A percentile compares a stretch with the other conserved stretches of the same genome.
phyloP scores from a whole-genome alignment of 495 filamentous ascomycete species.

The Aspergillus funiculosus region DNA sequence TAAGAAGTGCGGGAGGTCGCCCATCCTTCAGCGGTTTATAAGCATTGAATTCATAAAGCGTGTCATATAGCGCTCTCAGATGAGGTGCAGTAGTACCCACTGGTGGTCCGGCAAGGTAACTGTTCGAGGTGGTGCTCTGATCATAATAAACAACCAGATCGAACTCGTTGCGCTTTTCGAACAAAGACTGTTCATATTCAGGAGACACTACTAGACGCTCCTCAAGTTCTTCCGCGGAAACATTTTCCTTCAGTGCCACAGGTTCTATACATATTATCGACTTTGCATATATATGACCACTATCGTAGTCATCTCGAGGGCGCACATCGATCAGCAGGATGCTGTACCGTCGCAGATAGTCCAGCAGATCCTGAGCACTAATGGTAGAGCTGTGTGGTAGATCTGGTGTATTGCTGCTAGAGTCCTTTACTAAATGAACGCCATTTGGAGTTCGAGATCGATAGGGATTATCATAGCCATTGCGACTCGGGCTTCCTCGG shows the following conservation, averaged over 20 bases:
- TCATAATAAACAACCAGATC: constrained; percentile 92
- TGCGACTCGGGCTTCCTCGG: constrained; percentile 34
- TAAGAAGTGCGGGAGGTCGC: constrained; percentile 65
- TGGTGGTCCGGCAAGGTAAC: constrained; percentile 43
- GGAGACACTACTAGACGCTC: constrained; percentile 79
- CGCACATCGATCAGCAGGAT: constrained; percentile 85
- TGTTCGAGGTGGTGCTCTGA: constrained; percentile 52
- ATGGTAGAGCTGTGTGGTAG: constrained; percentile 60
- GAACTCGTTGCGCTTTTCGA: constrained; percentile 70
- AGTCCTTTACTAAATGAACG: constrained; percentile 26
- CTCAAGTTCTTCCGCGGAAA: constrained; percentile 79
- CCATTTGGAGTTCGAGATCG: constrained; percentile 43
- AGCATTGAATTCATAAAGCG: constrained; percentile 75
- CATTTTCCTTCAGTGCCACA: constrained; percentile 63
- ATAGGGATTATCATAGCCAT: constrained; percentile 38
- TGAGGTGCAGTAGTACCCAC: constrained; percentile 49
- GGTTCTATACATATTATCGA: constrained; percentile 89
- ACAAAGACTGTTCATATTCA: constrained; percentile 62
- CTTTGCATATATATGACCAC: constrained; percentile 76
- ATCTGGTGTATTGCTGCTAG: constrained; percentile 38
- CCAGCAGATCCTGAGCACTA: constrained; percentile 56
- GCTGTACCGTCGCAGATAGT: constrained; percentile 56
- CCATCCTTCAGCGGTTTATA: constrained; percentile 63
- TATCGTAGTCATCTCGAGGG: constrained; percentile 72
- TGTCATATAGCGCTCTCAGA: constrained; percentile 66